Conservation (phyloP, 139 green algal species). For the Tetraselmis striata region DNA sequence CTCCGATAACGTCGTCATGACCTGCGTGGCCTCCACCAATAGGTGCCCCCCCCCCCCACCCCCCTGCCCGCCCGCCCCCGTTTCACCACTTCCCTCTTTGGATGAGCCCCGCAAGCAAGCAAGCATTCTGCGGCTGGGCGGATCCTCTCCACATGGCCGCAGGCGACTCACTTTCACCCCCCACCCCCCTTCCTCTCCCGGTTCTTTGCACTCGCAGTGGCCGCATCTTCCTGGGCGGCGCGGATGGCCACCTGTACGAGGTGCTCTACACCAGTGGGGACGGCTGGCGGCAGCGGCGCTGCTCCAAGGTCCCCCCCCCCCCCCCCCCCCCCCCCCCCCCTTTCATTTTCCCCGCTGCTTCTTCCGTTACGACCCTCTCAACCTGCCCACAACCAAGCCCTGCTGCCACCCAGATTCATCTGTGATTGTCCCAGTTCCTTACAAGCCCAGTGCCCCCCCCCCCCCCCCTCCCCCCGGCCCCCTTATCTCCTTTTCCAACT, state of each 20-base stretch:
- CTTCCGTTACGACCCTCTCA: too few species aligned
- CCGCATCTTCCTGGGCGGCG: conserved; percentile 86
- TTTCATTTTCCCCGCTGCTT: too few species aligned
- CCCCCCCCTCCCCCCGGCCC: too few species aligned
- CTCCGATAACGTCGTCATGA: conserved; percentile 77
- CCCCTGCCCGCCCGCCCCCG: neutral
- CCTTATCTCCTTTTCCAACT: too few species aligned
- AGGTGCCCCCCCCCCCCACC: neutral
- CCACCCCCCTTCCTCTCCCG: neutral
- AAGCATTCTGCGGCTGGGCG: too few species aligned
- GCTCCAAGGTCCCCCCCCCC: conserved; percentile 49
- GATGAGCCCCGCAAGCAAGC: too few species aligned
- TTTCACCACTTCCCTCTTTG: neutral
- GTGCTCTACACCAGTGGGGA: conserved; percentile 64
- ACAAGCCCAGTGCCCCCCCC: too few species aligned
- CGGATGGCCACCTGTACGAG: conserved; percentile 91
- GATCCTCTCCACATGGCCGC: too few species aligned
- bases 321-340: neutral
- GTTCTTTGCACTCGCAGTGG: conserved; percentile 21
- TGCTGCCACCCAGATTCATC: too few species aligned
- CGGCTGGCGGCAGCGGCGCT: conserved; percentile 64
- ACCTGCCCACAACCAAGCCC: too few species aligned
- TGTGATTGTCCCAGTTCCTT: too few species aligned
- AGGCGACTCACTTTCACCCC: neutral
- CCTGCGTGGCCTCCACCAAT: conserved; percentile 42